Base-by-base conservation (phyloP, 2,329 filamentous ascomycete genomes). In the Polychaeton citri region DNA sequence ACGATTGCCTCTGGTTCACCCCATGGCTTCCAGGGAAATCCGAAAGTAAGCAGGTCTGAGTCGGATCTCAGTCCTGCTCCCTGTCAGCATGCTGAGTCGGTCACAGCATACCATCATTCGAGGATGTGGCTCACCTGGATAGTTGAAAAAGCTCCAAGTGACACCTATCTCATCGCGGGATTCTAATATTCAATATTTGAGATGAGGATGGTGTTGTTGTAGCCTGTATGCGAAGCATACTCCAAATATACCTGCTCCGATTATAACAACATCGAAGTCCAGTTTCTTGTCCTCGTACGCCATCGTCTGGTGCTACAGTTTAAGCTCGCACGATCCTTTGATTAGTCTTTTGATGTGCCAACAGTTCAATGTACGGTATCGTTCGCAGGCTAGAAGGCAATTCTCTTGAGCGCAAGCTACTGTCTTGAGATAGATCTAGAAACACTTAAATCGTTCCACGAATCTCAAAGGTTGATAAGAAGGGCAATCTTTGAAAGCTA, bases 111-210 rank as follows among this genome's bases (percentile, higher is more conserved):
- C n/a, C n/a, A n/a, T n/a, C n/a, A n/a, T n/a, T n/a, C n/a, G n/a
- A n/a, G n/a, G n/a, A n/a, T 32, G 9, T 17, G 15, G n/a, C 21
- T n/a, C n/a, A 26, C 21, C 21, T 21, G 42, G 42, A 46, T 83
- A 86, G 20, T 65, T 70, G 59, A 82, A 85, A 1, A 83, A 59
- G 47, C 79, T 74, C 80, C 81, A 85, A 0, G 80, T 86, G 1
- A 81, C 81, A 1, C 80, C 81, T 6, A 84, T 62, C 8, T 61
- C 57, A 32, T 65, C 60, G 19, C 80, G 74, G 1, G 64, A 65
- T 53, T 86, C 81, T n/a, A 85, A 64, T 15, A 85, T 69, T 5
- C 69, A 64, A 49, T 79, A 84, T 1, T 55, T 68, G 19, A 63
- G 55, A 21, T 60, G 49, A 0, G 76, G 72, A 0, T 75, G 21